A percentile compares a stretch with the other conserved stretches of the same genome.
phyloP scores from a whole-genome alignment of 441 rosid species.

The Adansonia rubrostipa region DNA sequence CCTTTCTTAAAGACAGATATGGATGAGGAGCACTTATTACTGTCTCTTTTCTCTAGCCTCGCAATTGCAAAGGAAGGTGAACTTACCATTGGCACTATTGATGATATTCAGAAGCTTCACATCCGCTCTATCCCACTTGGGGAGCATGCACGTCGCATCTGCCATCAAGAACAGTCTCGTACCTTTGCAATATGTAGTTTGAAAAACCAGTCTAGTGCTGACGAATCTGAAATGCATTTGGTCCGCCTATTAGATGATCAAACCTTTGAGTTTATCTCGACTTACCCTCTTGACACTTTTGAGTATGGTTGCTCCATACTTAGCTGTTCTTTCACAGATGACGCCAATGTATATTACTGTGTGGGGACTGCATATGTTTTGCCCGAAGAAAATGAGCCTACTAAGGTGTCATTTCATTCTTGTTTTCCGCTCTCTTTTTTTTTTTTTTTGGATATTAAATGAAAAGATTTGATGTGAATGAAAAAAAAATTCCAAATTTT shows the following conservation, averaged over 20 bases:
- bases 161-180: constrained; percentile 97
- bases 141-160: constrained; percentile 92
- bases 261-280: constrained; percentile 83
- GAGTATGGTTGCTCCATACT: constrained; percentile 93
- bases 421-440: neutral
- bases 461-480: neutral
- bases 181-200: constrained; percentile 92
- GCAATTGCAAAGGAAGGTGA: constrained; percentile 99
- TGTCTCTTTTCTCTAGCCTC: constrained; percentile 58
- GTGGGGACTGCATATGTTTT: constrained; percentile 98
- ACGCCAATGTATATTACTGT: constrained; percentile 79
- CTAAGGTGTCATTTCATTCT: constrained; percentile 53
- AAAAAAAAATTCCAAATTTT: neutral
- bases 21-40: constrained; percentile 30
- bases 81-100: constrained; percentile 96
- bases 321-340: constrained; percentile 92
- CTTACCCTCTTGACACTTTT: constrained; percentile 81
- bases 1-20: neutral
- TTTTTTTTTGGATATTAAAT: neutral
- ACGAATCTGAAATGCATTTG: constrained; percentile 83
- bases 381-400: constrained; percentile 90
- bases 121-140: constrained; percentile 96
- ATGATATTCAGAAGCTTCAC: constrained; percentile 99
- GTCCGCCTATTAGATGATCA: constrained; percentile 94
- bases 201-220: constrained; percentile 75